These are phyloP conservation scores for Collybia sordida DNA, from an alignment of 768 basidiomycete species.

Conservation along the genomic window DNA sequence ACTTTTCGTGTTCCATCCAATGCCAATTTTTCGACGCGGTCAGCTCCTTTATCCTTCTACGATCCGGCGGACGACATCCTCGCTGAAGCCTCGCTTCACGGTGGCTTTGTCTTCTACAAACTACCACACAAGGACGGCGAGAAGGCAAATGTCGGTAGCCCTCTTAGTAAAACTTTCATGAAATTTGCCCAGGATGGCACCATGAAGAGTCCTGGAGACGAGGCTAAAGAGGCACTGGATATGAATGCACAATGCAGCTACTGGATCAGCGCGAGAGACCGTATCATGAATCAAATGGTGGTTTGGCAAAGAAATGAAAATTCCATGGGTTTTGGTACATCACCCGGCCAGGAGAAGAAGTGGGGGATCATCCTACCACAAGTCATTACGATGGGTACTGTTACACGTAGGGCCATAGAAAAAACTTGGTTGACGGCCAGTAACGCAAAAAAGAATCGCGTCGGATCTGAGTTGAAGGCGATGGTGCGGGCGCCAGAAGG, in stretches of 20 bases:
- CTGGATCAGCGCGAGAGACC: constrained; percentile 94
- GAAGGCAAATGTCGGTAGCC: constrained; percentile 91
- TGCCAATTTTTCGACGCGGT: constrained; percentile 44
- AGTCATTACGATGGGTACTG: constrained; percentile 97
- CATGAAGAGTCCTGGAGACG: constrained; percentile 76
- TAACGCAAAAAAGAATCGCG: constrained; percentile 95
- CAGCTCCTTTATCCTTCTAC: constrained; percentile 53
- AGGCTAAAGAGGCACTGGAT: constrained; percentile 82
- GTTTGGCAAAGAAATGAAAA: constrained; percentile 66
- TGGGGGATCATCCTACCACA: constrained; percentile 95
- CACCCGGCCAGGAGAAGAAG: constrained; percentile 36
- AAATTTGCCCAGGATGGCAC: constrained; percentile 87
- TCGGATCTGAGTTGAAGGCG: constrained; percentile 97
- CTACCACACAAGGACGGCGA: constrained; percentile 97
- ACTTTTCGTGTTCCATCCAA: constrained; percentile 72
- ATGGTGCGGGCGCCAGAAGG: constrained; percentile 95
- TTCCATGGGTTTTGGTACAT: constrained; percentile 51
- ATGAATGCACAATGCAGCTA: constrained; percentile 96
- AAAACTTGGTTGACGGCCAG: constrained; percentile 98
- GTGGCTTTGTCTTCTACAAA: constrained; percentile 76
- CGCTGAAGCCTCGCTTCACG: constrained; percentile 44
- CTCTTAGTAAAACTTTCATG: constrained; percentile 86
- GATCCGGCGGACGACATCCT: constrained; percentile 63
- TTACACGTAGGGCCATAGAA: constrained; percentile 96
- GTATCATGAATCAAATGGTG: constrained; percentile 91